Conservation (phyloP, 2,329 filamentous ascomycete genomes). For the Macroventuria anomochaeta region DNA sequence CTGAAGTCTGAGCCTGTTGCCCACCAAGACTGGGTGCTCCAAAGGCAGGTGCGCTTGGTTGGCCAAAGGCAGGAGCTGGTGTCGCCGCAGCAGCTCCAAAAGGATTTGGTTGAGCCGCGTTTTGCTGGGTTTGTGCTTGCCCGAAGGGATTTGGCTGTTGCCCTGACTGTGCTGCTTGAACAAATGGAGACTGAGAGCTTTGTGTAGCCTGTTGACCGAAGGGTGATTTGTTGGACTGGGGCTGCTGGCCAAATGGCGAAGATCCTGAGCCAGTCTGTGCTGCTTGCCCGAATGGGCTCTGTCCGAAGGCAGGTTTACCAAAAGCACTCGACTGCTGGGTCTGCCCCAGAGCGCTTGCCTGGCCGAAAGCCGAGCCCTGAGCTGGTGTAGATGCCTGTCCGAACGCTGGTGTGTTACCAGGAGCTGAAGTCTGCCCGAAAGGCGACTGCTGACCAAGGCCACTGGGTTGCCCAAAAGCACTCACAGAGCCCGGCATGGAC, state of each 20-base stretch:
- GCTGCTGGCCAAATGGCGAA: slow-evolving; percentile 41
- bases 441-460: slow-evolving; percentile 22
- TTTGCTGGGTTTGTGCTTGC: slow-evolving; percentile 27
- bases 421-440: slow-evolving; percentile 49
- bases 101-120: slow-evolving; percentile 21
- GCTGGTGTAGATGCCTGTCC: slow-evolving; percentile 44
- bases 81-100: slow-evolving; percentile 26
- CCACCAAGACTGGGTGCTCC: slow-evolving; percentile 35
- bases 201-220: slow-evolving; percentile 36
- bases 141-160: slow-evolving; percentile 28
- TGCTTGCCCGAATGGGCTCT: slow-evolving; percentile 53
- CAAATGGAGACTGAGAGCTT: slow-evolving; percentile 29
- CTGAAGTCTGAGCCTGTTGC: slow-evolving; percentile 17
- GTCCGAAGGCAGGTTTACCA: slow-evolving; percentile 49
- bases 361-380: slow-evolving; percentile 43
- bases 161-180: slow-evolving; percentile 24
- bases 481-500: slow-evolving; percentile 36
- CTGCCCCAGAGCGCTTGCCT: slow-evolving; percentile 35
- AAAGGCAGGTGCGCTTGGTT: slow-evolving; percentile 49
- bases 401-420: slow-evolving; percentile 41
- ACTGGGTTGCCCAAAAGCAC: slow-evolving; percentile 31
- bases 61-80: slow-evolving; percentile 35
- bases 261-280: slow-evolving; percentile 45
- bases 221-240: slow-evolving; percentile 42
- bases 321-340: slow-evolving; percentile 43